Percentiles rank a stretch among this genome's conserved stretches.
These are phyloP conservation scores for Podila clonocystis DNA, from an alignment of 192 early-diverging fungal species.

Conservation along the genomic window DNA sequence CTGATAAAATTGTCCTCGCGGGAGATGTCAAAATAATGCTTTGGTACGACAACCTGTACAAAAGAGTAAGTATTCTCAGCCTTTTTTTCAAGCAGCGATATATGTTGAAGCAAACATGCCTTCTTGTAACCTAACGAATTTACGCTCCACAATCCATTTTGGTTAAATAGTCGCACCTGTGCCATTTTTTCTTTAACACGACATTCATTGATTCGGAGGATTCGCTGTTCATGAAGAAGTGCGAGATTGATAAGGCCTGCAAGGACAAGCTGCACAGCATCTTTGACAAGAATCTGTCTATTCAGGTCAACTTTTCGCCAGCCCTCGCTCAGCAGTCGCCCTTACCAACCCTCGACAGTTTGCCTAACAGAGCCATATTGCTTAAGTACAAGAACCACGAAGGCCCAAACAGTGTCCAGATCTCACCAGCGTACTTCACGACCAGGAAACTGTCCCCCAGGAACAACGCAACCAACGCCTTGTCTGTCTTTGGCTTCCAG, in stretches of 20 bases:
- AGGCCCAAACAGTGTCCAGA: slow-evolving; percentile 33
- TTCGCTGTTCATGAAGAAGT: slow-evolving; percentile 28
- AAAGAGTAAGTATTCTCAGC: slow-evolving; percentile 29
- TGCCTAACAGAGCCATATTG: slow-evolving; percentile 30
- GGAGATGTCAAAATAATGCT: slow-evolving; percentile 50
- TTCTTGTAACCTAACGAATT: background rate
- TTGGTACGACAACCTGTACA: slow-evolving; percentile 43
- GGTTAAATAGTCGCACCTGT: slow-evolving; percentile 26
- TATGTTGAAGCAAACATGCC: background rate
- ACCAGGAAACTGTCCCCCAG: slow-evolving; percentile 12
- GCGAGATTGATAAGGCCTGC: slow-evolving; percentile 53
- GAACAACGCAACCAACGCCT: slow-evolving; percentile 1
- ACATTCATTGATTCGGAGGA: slow-evolving; percentile 39
- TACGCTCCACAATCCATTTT: background rate
- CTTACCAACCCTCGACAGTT: slow-evolving; percentile 19
- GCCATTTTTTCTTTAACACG: slow-evolving; percentile 62
- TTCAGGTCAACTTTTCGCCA: slow-evolving; percentile 24
- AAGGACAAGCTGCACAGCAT: slow-evolving; percentile 41
- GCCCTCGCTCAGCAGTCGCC: slow-evolving; percentile 32
- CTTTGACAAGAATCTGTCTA: slow-evolving; percentile 48
- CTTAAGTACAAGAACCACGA: slow-evolving; percentile 44
- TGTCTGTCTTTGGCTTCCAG: slow-evolving; percentile 3
- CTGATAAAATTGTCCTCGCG: slow-evolving; percentile 38
- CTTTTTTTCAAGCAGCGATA: background rate
- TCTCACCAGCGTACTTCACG: slow-evolving; percentile 36